Conservation (phyloP, 345 rosid species). For the Angophora floribunda region DNA sequence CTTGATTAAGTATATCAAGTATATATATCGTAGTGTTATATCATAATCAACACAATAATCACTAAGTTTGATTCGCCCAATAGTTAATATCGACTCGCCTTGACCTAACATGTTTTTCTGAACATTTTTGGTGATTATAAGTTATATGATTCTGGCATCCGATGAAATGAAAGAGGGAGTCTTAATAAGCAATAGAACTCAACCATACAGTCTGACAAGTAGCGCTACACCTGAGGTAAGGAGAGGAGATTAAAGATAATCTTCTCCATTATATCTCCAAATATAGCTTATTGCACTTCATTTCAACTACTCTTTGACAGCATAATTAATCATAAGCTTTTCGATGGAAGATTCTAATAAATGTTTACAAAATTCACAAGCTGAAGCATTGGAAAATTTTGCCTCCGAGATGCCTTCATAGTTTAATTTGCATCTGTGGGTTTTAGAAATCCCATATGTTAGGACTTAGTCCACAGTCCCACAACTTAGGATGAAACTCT, state of each 20-base stretch:
- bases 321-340: not conserved
- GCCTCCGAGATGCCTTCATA: not conserved
- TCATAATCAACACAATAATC: not conserved
- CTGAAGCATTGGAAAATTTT: not conserved
- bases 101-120: not conserved
- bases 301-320: not conserved
- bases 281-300: not conserved
- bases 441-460: not conserved
- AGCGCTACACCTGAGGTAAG: not conserved
- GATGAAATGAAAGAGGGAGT: not conserved
- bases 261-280: not conserved
- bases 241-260: not conserved
- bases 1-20: not conserved
- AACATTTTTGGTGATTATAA: not conserved
- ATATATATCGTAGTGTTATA: not conserved
- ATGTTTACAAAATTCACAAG: not conserved
- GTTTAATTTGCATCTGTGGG: not conserved
- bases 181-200: not conserved
- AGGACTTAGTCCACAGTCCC: not conserved
- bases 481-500: not conserved
- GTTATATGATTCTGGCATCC: not conserved
- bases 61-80: not conserved
- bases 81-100: not conserved
- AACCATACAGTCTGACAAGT: not conserved
- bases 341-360: not conserved